Evolutionary conservation across 768 basidiomycete species (phyloP).

Genomic region (Leccinum uliginosum): DNA sequence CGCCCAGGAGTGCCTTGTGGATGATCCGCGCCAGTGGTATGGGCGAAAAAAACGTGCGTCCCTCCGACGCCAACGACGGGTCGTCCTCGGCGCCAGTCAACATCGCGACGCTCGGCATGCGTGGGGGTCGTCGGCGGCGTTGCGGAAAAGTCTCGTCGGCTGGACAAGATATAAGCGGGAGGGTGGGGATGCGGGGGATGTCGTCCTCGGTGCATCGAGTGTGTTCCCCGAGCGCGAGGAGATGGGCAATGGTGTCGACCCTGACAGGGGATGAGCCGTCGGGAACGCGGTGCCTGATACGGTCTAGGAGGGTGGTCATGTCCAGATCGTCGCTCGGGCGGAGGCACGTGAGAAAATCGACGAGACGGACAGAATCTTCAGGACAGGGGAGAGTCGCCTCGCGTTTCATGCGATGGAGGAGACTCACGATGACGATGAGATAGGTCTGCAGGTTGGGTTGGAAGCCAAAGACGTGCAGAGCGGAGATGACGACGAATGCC

Average conservation of each 20-base stretch:
- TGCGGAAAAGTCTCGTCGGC: too few relatives aligned
- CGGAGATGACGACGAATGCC: conserved; percentile 37
- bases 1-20: conserved; percentile 15
- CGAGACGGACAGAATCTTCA: conserved; percentile 14
- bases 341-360: conserved; percentile 23
- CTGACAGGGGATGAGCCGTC: conserved; percentile 10
- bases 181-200: not conserved
- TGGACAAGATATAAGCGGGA: not conserved
- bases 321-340: conserved; percentile 18
- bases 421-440: conserved; percentile 35
- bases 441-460: conserved; percentile 36
- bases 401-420: conserved; percentile 32
- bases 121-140: not conserved
- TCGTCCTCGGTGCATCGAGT: not conserved
- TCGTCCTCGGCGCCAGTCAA: conserved; percentile 10
- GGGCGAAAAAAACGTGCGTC: conserved; percentile 13
- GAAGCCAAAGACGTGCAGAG: conserved; percentile 28
- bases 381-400: conserved; percentile 10
- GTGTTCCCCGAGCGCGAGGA: conserved; percentile 18
- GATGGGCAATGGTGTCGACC: conserved; percentile 14
- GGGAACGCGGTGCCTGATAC: conserved; percentile 6
- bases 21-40: conserved; percentile 23
- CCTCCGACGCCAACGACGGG: not conserved
- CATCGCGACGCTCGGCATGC: conserved; percentile 14
- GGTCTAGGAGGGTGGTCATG: conserved; percentile 10